Evolutionary conservation across 371 early-diverging fungal genomes (phyloP).

Genomic region (Saksenaea vasiformis): DNA sequence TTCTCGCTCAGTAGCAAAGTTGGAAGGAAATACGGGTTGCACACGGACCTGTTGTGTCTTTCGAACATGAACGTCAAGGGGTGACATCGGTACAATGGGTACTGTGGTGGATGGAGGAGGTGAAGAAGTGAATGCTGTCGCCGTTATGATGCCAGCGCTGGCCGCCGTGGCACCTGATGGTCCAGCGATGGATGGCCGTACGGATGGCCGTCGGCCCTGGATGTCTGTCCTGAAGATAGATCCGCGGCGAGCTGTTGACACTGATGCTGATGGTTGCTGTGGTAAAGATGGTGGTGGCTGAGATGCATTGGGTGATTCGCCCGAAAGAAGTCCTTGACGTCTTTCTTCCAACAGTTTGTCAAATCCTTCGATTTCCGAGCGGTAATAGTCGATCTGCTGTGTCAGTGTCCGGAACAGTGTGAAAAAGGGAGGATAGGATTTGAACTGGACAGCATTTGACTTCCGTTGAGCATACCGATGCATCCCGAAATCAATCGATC

Average conservation of each 20-base stretch:
- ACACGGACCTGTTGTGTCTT: constrained; percentile 46
- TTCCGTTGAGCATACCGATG: constrained; percentile 22
- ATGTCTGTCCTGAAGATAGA: background rate
- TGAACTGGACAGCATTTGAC: constrained; percentile 34
- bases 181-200: background rate
- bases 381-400: constrained; percentile 58
- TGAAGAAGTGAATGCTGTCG: background rate
- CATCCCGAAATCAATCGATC: constrained; percentile 31
- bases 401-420: constrained; percentile 57
- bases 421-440: constrained; percentile 56
- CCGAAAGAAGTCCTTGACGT: constrained; percentile 33
- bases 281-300: constrained; percentile 1
- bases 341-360: constrained; percentile 51
- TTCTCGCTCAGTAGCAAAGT: constrained; percentile 41
- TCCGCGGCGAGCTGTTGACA: too few species aligned
- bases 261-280: too few species aligned
- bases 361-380: constrained; percentile 53
- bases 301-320: constrained; percentile 2
- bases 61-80: constrained; percentile 24
- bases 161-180: background rate
- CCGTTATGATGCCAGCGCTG: background rate
- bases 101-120: background rate
- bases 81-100: constrained; percentile 8
- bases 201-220: constrained; percentile 5
- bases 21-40: constrained; percentile 54